Conservation (phyloP, 2,329 filamentous ascomycete species). For the Colletotrichum cereale region DNA sequence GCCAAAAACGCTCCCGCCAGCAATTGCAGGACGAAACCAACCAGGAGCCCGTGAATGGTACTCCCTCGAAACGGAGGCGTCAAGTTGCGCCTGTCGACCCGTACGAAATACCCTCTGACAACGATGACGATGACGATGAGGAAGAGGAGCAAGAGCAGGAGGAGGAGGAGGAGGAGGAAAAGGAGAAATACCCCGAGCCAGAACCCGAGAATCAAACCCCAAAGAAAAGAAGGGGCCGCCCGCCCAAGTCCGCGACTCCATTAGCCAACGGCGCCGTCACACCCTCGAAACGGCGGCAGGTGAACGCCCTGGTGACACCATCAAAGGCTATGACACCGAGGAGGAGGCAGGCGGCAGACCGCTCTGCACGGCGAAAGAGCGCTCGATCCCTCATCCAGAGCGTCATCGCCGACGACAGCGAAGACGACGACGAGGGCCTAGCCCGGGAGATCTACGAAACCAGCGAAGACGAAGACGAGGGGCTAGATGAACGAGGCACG, state of each 20-base stretch:
- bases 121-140: slow-evolving; percentile 22
- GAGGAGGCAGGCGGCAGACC: slow-evolving; percentile 78
- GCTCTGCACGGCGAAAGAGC: slow-evolving; percentile 89
- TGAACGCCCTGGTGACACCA: slow-evolving; percentile 54
- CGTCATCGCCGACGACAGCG: slow-evolving; percentile 73
- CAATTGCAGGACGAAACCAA: slow-evolving; percentile 43
- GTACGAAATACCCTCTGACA: slow-evolving; percentile 24
- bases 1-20: slow-evolving; percentile 43
- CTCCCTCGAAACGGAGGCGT: slow-evolving; percentile 51
- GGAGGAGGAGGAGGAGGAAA: not conserved
- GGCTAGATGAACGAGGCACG: slow-evolving; percentile 43
- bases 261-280: slow-evolving; percentile 50
- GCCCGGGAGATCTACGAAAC: slow-evolving; percentile 76
- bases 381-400: slow-evolving; percentile 81
- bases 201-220: slow-evolving; percentile 50
- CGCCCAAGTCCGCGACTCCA: slow-evolving; percentile 46
- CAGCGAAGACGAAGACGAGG: slow-evolving; percentile 59
- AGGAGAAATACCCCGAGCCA: slow-evolving; percentile 26
- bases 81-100: slow-evolving; percentile 46
- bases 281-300: slow-evolving; percentile 51
- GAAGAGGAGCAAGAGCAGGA: not conserved
- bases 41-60: slow-evolving; percentile 46
- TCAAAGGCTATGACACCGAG: slow-evolving; percentile 68
- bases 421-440: slow-evolving; percentile 75
- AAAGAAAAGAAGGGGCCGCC: slow-evolving; percentile 51